phyloP scores from a whole-genome alignment of 2,329 filamentous ascomycete species.

The Hansfordia pulvinata region DNA sequence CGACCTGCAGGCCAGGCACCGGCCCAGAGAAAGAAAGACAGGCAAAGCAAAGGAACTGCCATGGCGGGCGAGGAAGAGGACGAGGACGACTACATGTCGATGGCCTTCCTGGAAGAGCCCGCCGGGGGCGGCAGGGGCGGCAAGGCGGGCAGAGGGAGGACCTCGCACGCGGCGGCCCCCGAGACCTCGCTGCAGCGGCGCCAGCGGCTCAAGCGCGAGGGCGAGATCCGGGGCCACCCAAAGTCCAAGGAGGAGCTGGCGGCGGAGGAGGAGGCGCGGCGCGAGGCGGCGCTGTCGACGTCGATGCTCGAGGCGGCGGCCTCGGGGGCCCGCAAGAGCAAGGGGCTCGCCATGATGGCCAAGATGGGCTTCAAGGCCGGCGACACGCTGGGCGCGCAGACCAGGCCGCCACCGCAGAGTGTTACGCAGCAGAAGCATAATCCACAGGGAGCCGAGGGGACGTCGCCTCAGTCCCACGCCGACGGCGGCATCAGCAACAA shows the following conservation, averaged over 20 bases:
- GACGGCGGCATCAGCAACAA: conserved; percentile 9
- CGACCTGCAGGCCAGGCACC: not conserved
- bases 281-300: conserved; percentile 64
- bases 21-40: not conserved
- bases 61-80: conserved; percentile 29
- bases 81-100: conserved; percentile 94
- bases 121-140: conserved; percentile 35
- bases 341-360: conserved; percentile 92
- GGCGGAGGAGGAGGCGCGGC: conserved; percentile 56
- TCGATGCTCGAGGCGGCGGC: conserved; percentile 46
- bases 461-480: too few species aligned
- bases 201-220: conserved; percentile 42
- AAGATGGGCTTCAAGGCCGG: conserved; percentile 83
- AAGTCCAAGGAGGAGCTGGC: conserved; percentile 76
- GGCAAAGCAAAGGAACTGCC: not conserved
- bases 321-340: conserved; percentile 48
- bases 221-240: conserved; percentile 50
- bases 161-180: conserved; percentile 4
- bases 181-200: conserved; percentile 43
- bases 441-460: too few species aligned
- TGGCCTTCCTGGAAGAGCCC: conserved; percentile 62
- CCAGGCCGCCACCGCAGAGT: too few species aligned
- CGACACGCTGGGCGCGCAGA: conserved; percentile 55
- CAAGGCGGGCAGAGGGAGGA: conserved; percentile 3
- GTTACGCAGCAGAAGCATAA: too few species aligned